A percentile compares a stretch with the other conserved stretches of the same genome.
Evolutionary conservation across 495 filamentous ascomycete species (phyloP).

Genomic region (Rusavskia elegans): DNA sequence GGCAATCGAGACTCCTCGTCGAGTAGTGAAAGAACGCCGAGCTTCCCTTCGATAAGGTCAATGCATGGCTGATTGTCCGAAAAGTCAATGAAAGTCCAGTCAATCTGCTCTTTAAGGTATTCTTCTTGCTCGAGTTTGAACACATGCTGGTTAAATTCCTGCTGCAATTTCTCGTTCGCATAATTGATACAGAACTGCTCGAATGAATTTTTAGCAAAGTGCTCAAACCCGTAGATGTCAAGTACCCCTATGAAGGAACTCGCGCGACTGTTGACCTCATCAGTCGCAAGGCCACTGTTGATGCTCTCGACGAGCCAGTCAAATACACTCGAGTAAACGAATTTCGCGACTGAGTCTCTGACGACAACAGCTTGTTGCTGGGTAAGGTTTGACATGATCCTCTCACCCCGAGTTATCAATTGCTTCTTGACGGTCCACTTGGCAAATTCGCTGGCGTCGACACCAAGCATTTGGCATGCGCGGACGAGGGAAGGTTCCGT

Average conservation of each 20-base stretch:
- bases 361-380: constrained; percentile 92
- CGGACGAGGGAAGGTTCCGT: constrained; percentile 66
- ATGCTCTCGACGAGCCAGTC: constrained; percentile 97
- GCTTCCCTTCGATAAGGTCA: constrained; percentile 91
- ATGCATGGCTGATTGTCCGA: constrained; percentile 99
- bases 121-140: constrained; percentile 99
- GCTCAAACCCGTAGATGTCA: constrained; percentile 99
- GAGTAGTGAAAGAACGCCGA: constrained; percentile 80
- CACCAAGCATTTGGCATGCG: constrained; percentile 77
- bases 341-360: constrained; percentile 94
- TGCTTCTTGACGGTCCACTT: constrained; percentile 99
- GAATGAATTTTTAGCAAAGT: constrained; percentile 99
- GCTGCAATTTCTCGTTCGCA: constrained; percentile 97
- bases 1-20: constrained; percentile 94
- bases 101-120: constrained; percentile 90
- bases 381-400: constrained; percentile 90
- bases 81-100: constrained; percentile 99
- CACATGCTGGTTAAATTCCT: constrained; percentile 99
- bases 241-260: constrained; percentile 95
- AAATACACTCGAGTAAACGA: constrained; percentile 95
- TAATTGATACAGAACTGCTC: constrained; percentile 99
- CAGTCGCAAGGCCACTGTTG: constrained; percentile 77
- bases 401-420: constrained; percentile 88
- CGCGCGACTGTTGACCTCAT: constrained; percentile 67
- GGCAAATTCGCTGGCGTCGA: constrained; percentile 74